Evolutionary conservation across 768 basidiomycete genomes (phyloP).

Genomic region (Mycena latifolia): DNA sequence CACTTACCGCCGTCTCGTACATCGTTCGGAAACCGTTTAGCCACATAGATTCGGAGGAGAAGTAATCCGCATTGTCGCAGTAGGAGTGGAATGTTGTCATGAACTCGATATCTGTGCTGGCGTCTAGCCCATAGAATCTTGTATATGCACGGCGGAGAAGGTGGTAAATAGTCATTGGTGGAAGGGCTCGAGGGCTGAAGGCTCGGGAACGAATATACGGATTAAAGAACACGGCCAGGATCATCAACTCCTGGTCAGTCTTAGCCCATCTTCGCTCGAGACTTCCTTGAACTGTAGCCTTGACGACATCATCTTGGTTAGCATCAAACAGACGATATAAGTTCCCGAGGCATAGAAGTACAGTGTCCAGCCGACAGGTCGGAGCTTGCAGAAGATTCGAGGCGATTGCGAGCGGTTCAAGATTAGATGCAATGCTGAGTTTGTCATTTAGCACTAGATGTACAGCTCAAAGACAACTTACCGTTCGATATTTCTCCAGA

Average conservation of each 20-base stretch:
- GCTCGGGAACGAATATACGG: background rate
- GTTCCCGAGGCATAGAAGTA: constrained; percentile 40
- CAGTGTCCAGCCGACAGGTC: constrained; percentile 39
- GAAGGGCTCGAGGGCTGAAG: background rate
- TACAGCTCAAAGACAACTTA: no score
- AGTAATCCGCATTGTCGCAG: background rate
- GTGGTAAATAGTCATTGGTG: background rate
- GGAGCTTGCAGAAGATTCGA: constrained; percentile 43
- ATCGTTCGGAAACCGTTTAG: background rate
- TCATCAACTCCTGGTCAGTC: constrained; percentile 31
- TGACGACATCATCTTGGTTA: background rate
- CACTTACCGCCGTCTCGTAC: no score
- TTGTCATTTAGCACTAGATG: background rate
- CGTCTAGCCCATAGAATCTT: background rate
- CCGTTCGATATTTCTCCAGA: background rate
- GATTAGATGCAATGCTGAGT: background rate
- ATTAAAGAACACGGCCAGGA: constrained; percentile 7
- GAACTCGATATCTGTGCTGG: constrained; percentile 1
- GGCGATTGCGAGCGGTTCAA: constrained; percentile 14
- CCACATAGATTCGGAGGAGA: background rate
- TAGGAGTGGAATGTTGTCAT: background rate
- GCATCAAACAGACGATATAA: constrained; percentile 27
- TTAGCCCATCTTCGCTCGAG: constrained; percentile 28
- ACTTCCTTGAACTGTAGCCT: background rate
- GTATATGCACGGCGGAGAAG: no score